These are phyloP conservation scores for Lasiodiplodia theobromae DNA, from an alignment of 2,329 filamentous ascomycete species.

Conservation along the genomic window DNA sequence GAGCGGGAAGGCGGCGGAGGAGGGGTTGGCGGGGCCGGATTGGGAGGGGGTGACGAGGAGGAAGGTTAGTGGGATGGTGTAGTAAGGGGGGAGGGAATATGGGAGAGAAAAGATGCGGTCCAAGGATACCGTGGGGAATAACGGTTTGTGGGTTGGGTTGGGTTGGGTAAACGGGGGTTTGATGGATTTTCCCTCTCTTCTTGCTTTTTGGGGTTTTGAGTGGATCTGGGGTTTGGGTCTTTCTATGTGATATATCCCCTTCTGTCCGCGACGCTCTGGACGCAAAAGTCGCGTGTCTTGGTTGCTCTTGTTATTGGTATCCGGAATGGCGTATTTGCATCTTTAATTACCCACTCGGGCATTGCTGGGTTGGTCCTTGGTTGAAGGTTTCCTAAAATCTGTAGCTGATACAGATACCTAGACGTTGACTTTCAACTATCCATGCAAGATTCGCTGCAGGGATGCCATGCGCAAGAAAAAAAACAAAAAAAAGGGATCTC, in stretches of 20 bases:
- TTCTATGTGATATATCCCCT: neutral
- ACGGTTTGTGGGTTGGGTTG: neutral
- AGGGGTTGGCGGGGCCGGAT: constrained; percentile 61
- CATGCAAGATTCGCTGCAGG: neutral
- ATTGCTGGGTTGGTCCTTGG: neutral
- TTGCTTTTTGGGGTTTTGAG: too few species aligned
- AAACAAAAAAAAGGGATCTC: neutral
- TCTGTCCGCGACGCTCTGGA: neutral
- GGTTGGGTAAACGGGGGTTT: neutral
- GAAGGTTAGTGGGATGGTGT: constrained; percentile 49
- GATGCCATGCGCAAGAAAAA: neutral
- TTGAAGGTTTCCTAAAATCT: neutral
- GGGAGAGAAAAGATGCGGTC: neutral
- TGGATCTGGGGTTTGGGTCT: neutral
- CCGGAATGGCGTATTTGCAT: neutral
- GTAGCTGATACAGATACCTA: neutral
- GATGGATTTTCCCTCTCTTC: neutral
- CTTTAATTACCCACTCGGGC: neutral
- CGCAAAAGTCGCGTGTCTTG: neutral
- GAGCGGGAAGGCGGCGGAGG: constrained; percentile 76
- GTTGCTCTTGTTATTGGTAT: neutral
- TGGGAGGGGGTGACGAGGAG: constrained; percentile 43
- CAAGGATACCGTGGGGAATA: too few species aligned
- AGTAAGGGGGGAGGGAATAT: neutral
- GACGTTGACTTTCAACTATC: neutral